phyloP scores from a whole-genome alignment of 1,139 yeast species.

The Meyerozyma athensensis region DNA sequence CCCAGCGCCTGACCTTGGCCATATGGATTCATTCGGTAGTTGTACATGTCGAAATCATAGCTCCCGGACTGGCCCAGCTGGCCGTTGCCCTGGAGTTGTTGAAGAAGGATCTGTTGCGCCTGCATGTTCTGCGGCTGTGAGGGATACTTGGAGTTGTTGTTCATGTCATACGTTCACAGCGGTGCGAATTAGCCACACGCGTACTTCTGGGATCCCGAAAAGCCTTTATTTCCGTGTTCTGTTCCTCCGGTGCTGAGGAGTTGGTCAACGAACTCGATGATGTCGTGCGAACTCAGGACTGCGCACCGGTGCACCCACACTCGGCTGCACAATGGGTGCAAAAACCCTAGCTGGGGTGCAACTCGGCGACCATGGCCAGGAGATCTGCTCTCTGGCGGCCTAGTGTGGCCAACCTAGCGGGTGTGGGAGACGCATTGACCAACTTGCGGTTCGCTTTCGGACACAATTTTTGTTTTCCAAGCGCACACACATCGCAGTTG shows the following conservation, averaged over 20 bases:
- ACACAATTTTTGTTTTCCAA: conserved; percentile 51
- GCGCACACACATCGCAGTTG: conserved; percentile 70
- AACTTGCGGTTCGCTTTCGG: conserved; percentile 45
- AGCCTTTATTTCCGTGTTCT: not conserved
- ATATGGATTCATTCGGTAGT: conserved; percentile 26
- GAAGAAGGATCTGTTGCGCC: conserved; percentile 43
- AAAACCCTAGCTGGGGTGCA: not conserved
- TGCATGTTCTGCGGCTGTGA: conserved; percentile 22
- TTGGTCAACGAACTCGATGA: conserved; percentile 1
- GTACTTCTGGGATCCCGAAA: not conserved
- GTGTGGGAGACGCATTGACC: conserved; percentile 26
- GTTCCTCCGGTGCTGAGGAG: not conserved
- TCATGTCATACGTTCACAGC: conserved; percentile 6
- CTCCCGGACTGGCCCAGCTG: conserved; percentile 15
- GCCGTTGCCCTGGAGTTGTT: conserved; percentile 36
- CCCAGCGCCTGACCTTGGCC: conserved; percentile 17
- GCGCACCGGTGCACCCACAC: not conserved
- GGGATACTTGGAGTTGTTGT: conserved; percentile 11
- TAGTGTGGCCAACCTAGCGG: conserved; percentile 29
- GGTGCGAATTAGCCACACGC: not conserved
- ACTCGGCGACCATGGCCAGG: conserved; percentile 7
- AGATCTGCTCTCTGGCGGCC: conserved; percentile 33
- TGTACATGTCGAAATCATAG: conserved; percentile 22
- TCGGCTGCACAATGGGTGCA: no score
- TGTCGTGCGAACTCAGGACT: conserved; percentile 1